Evolutionary conservation across 108 stramenopile genomes (phyloP).

Genomic region (Parmales sp.): DNA sequence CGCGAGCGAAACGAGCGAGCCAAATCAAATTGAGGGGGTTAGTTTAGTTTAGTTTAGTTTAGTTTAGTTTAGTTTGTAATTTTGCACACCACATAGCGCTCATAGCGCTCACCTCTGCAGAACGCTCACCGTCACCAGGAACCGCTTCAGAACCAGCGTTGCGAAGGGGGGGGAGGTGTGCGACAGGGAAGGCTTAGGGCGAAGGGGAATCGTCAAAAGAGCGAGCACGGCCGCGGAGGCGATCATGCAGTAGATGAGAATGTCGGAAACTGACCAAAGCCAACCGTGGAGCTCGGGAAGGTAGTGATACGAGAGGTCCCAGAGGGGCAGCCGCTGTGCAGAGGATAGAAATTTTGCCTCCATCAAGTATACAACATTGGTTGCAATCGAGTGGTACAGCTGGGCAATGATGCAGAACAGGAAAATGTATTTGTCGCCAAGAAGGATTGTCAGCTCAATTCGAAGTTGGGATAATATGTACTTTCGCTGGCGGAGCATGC

Average conservation of each 20-base stretch:
- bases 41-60: too few relatives aligned
- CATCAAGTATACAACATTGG: background rate
- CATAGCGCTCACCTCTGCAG: too few relatives aligned
- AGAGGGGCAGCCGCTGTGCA: background rate
- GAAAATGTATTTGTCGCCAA: background rate
- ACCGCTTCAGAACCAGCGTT: constrained; percentile 19
- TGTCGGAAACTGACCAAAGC: constrained; percentile 20
- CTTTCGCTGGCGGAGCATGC: background rate
- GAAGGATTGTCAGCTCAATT: background rate
- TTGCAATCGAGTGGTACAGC: background rate
- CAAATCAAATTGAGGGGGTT: too few relatives aligned
- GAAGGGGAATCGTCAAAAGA: background rate
- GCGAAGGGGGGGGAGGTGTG: constrained; percentile 18
- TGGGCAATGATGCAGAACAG: background rate
- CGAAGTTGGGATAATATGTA: background rate
- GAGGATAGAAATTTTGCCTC: background rate
- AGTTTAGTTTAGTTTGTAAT: too few relatives aligned
- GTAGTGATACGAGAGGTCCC: background rate
- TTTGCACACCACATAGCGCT: too few relatives aligned
- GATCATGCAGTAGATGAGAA: constrained; percentile 18
- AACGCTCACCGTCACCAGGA: constrained; percentile 22
- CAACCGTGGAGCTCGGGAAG: background rate
- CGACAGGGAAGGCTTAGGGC: background rate
- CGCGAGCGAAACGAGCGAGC: too few relatives aligned
- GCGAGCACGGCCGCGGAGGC: background rate